These are phyloP conservation scores for Entoloma clypeatum DNA, from an alignment of 1,284 basidiomycete genomes.

Conservation along the genomic window DNA sequence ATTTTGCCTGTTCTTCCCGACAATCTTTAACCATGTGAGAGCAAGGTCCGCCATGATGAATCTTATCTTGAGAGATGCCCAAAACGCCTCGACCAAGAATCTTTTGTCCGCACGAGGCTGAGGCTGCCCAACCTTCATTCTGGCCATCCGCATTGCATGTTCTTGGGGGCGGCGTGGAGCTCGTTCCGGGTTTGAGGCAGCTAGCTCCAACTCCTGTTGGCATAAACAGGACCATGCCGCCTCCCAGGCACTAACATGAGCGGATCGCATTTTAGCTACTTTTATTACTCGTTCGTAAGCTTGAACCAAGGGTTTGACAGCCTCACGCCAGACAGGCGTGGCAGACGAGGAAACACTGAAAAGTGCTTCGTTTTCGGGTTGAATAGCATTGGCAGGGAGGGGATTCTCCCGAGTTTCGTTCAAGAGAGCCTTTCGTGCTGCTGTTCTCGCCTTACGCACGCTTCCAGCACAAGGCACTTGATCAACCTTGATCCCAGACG, in stretches of 20 bases:
- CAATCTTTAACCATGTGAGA: slow-evolving; percentile 23
- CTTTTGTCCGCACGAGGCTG: slow-evolving; percentile 51
- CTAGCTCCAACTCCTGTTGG: slow-evolving; percentile 41
- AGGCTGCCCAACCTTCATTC: slow-evolving; percentile 45
- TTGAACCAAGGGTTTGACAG: slow-evolving; percentile 27
- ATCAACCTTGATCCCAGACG: slow-evolving; percentile 5
- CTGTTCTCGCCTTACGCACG: slow-evolving; percentile 13
- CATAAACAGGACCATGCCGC: slow-evolving; percentile 47
- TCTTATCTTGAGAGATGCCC: slow-evolving; percentile 44
- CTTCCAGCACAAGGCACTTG: slow-evolving; percentile 10
- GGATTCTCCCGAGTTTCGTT: slow-evolving; percentile 16
- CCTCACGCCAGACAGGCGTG: slow-evolving; percentile 34
- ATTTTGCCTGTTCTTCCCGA: slow-evolving; percentile 8
- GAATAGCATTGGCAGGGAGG: slow-evolving; percentile 17
- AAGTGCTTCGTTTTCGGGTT: slow-evolving; percentile 24
- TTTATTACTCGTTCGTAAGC: slow-evolving; percentile 35
- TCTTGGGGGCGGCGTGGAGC: slow-evolving; percentile 39
- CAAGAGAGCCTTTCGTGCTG: slow-evolving; percentile 13
- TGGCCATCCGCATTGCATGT: slow-evolving; percentile 45
- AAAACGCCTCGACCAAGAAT: slow-evolving; percentile 54
- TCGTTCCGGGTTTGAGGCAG: slow-evolving; percentile 29
- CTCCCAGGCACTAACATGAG: slow-evolving; percentile 52
- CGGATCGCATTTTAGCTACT: slow-evolving; percentile 40
- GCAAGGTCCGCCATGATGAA: slow-evolving; percentile 27
- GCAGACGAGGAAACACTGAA: slow-evolving; percentile 32